These are phyloP conservation scores for Hypoxylon sp. DNA, from an alignment of 2,329 filamentous ascomycete genomes.

Conservation along the genomic window DNA sequence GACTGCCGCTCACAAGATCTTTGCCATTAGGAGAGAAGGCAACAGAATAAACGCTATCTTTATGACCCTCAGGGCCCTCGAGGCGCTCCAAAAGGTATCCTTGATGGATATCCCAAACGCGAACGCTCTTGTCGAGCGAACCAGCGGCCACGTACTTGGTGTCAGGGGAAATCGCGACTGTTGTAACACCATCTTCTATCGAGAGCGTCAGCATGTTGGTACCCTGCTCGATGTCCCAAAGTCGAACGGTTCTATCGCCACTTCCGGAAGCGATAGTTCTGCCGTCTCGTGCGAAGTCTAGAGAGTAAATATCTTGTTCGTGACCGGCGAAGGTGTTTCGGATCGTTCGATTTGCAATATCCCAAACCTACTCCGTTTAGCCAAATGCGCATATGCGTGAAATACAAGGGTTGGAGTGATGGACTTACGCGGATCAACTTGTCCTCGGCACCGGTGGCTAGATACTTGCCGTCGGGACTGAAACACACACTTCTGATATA, in stretches of 20 bases:
- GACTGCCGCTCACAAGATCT: slow-evolving; percentile 91
- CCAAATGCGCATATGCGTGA: not conserved
- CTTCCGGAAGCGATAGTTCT: slow-evolving; percentile 95
- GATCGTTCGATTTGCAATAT: slow-evolving; percentile 86
- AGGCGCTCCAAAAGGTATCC: slow-evolving; percentile 91
- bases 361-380: slow-evolving; percentile 80
- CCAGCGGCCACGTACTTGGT: slow-evolving; percentile 95
- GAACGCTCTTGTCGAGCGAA: slow-evolving; percentile 96
- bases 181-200: slow-evolving; percentile 97
- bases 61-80: slow-evolving; percentile 93
- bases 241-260: slow-evolving; percentile 91
- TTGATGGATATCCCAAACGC: slow-evolving; percentile 92
- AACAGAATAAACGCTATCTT: slow-evolving; percentile 96
- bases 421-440: slow-evolving; percentile 90
- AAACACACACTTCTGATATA: slow-evolving; percentile 99
- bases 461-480: slow-evolving; percentile 92
- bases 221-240: slow-evolving; percentile 94
- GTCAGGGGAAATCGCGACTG: slow-evolving; percentile 96
- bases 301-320: slow-evolving; percentile 97
- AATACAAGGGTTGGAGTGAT: not conserved
- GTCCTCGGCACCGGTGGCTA: slow-evolving; percentile 97
- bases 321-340: slow-evolving; percentile 96
- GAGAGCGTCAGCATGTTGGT: slow-evolving; percentile 86
- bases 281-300: slow-evolving; percentile 95
- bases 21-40: slow-evolving; percentile 95